A percentile compares a stretch with the other conserved stretches of the same genome.
Evolutionary conservation across 805 yeast species (phyloP).

Genomic region (Grigorovia humatica): DNA sequence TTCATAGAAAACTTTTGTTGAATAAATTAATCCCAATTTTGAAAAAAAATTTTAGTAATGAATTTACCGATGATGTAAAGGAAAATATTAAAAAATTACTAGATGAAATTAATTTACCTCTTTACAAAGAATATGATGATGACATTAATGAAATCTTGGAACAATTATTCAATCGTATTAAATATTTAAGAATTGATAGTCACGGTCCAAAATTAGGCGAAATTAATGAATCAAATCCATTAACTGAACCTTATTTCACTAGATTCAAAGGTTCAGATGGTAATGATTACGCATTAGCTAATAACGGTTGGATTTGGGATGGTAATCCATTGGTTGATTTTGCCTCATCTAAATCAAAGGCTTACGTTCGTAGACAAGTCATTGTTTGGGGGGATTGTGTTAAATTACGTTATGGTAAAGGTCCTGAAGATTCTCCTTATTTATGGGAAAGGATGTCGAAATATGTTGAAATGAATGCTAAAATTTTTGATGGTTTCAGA

Average conservation of each 20-base stretch:
- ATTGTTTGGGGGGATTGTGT: conserved; percentile 98
- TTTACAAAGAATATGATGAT: conserved; percentile 64
- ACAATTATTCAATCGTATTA: conserved; percentile 68
- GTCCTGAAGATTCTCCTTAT: conserved; percentile 75
- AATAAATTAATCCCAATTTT: conserved; percentile 44
- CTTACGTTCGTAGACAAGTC: conserved; percentile 83
- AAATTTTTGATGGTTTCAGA: conserved; percentile 74
- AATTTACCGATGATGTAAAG: conserved; percentile 25
- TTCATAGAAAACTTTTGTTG: conserved; percentile 44
- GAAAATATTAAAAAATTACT: conserved; percentile 39
- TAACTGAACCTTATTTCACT: conserved; percentile 84
- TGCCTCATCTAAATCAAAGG: conserved; percentile 70
- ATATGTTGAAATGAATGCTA: conserved; percentile 64
- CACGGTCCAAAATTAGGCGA: conserved; percentile 77
- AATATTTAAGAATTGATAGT: conserved; percentile 63
- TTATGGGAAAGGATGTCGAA: conserved; percentile 82
- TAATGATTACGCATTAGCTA: conserved; percentile 63
- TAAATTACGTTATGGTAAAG: conserved; percentile 73
- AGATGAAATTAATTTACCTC: conserved; percentile 67
- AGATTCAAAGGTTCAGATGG: conserved; percentile 46
- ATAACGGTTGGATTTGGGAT: conserved; percentile 98
- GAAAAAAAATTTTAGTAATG: conserved; percentile 27
- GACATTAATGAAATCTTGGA: conserved; percentile 56
- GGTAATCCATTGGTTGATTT: conserved; percentile 90
- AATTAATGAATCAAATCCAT: conserved; percentile 45